A percentile compares a stretch with the other conserved stretches of the same genome.
These are phyloP conservation scores for Oryza officinalis DNA, from an alignment of 176 grass and related monocot genomes.

Conservation along the genomic window DNA sequence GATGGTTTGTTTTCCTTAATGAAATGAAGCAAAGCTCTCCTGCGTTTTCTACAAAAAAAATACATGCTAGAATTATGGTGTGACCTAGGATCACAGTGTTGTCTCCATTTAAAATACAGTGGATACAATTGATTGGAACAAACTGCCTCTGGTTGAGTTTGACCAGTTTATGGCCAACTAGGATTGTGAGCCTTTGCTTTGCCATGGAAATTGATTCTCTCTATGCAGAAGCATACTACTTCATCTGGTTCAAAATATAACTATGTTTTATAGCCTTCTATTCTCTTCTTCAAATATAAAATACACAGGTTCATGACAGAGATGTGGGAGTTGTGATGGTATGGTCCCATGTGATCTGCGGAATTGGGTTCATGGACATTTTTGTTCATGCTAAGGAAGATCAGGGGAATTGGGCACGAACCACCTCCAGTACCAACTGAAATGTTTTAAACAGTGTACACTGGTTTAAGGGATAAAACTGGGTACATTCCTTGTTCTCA, in stretches of 20 bases:
- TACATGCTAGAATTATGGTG: neutral
- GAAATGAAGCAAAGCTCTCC: no score
- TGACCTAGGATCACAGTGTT: neutral
- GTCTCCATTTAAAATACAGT: neutral
- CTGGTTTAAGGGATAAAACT: neutral
- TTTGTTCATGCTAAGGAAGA: neutral
- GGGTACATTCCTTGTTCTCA: neutral
- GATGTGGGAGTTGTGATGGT: no score
- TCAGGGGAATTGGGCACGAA: neutral
- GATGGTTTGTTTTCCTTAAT: no score
- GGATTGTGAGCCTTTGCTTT: no score
- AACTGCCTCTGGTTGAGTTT: neutral
- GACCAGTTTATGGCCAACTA: neutral
- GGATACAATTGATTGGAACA: conserved; percentile 15
- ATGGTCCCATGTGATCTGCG: no score
- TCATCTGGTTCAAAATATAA: neutral
- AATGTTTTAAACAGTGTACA: neutral
- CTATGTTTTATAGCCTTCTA: neutral
- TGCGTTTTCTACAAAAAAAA: no score
- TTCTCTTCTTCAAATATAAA: neutral
- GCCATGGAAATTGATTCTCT: neutral
- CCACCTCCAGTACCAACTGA: neutral
- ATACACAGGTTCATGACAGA: no score
- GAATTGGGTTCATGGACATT: neutral
- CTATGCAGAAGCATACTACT: neutral